phyloP scores from a whole-genome alignment of 2,329 filamentous ascomycete species.

The Botryotinia globosa region DNA sequence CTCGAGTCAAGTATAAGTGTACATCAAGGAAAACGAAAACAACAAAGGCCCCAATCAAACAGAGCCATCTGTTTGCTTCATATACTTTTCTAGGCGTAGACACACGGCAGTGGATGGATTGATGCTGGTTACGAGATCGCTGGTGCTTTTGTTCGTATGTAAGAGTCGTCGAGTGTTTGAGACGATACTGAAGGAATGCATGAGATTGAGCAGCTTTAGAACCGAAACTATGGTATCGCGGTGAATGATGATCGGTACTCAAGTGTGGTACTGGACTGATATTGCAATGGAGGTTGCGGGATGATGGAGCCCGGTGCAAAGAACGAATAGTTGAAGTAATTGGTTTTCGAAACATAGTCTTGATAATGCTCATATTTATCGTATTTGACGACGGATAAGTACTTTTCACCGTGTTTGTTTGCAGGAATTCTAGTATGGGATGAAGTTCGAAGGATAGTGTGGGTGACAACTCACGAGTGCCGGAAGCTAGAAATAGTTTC shows the following conservation, averaged over 20 bases:
- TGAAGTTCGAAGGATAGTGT: neutral
- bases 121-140: neutral
- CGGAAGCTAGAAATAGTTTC: neutral
- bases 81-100: neutral
- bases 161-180: neutral
- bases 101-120: neutral
- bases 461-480: neutral
- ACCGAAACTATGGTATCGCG: neutral
- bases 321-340: neutral
- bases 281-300: neutral
- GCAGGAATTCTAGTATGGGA: neutral
- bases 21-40: neutral
- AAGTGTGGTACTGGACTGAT: neutral
- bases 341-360: neutral
- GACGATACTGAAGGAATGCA: neutral
- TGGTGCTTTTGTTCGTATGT: constrained; percentile 3
- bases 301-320: neutral
- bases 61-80: neutral
- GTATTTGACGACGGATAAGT: neutral
- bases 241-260: neutral
- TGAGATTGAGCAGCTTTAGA: too few relatives aligned
- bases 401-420: neutral
- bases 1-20: neutral
- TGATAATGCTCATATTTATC: neutral
- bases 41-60: neutral